These are phyloP conservation scores for Coffea eugenioides DNA, from an alignment of 257 asterid genomes.

Conservation along the genomic window DNA sequence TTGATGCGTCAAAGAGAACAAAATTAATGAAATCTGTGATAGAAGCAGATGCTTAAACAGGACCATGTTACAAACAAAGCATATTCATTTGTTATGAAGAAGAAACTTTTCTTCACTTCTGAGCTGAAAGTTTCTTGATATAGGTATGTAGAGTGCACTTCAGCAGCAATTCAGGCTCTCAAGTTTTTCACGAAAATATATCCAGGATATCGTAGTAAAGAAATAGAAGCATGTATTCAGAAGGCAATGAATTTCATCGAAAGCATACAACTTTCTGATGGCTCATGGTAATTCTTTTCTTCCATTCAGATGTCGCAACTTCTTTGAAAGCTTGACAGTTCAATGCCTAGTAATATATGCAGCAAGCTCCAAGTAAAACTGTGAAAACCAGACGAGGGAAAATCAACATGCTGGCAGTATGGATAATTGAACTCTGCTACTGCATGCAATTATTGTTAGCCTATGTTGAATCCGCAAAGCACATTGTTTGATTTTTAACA, in stretches of 20 bases:
- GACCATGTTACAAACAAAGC: not conserved
- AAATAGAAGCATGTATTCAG: conserved; percentile 40
- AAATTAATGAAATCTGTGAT: too few relatives aligned
- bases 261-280: conserved; percentile 54
- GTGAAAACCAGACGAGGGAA: not conserved
- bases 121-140: not conserved
- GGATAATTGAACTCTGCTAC: not conserved
- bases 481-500: not conserved
- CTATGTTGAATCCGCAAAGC: not conserved
- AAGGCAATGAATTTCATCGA: conserved; percentile 56
- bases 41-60: not conserved
- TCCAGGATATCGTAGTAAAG: conserved; percentile 39
- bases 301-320: not conserved
- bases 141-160: conserved; percentile 75
- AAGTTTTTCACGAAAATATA: conserved; percentile 32
- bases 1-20: not conserved
- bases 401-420: not conserved
- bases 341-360: not conserved
- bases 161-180: conserved; percentile 56
- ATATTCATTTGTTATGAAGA: too few relatives aligned
- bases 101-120: too few relatives aligned
- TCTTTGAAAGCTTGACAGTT: not conserved
- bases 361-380: not conserved
- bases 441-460: not conserved
- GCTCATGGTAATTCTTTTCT: conserved; percentile 47